Percentiles rank a stretch among this genome's conserved stretches.
phyloP scores from a whole-genome alignment of 2,329 filamentous ascomycete species.

The Aotearoamyces nothofagi region DNA sequence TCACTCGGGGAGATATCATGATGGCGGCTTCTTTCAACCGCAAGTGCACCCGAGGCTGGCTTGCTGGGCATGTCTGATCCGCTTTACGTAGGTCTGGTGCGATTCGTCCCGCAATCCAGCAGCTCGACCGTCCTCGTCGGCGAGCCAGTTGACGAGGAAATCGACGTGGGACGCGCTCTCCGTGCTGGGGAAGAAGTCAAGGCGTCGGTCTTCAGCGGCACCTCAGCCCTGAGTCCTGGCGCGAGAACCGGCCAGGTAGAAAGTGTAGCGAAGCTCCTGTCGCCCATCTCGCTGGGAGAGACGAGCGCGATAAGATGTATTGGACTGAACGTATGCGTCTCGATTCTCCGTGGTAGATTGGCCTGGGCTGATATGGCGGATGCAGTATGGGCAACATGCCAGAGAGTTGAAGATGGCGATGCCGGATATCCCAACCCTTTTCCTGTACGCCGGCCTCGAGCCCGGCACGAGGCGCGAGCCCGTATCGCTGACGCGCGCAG shows the following conservation, averaged over 20 bases:
- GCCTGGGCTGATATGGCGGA: not conserved
- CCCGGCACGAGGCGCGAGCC: no score
- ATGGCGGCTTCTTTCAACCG: conserved; percentile 3
- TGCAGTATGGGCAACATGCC: conserved; percentile 25
- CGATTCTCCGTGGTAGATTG: conserved; percentile 18
- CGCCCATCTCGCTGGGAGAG: conserved; percentile 30
- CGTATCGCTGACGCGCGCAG: no score
- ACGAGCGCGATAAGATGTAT: conserved; percentile 43
- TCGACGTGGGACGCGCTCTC: conserved; percentile 40
- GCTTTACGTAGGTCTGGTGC: conserved; percentile 44
- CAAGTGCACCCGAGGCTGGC: not conserved
- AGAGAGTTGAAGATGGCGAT: conserved; percentile 35
- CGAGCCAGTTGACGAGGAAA: conserved; percentile 31
- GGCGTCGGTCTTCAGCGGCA: conserved; percentile 37
- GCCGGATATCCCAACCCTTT: conserved; percentile 38
- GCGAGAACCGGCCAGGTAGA: conserved; percentile 28
- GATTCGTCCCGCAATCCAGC: conserved; percentile 33
- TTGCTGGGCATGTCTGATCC: not conserved
- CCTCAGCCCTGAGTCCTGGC: conserved; percentile 37
- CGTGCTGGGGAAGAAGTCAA: conserved; percentile 36
- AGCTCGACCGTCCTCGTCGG: conserved; percentile 34
- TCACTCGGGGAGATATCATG: no score
- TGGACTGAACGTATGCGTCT: conserved; percentile 41
- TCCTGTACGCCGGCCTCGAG: conserved; percentile 45
- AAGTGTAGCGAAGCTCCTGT: conserved; percentile 29